Conservation (phyloP, 805 yeast species). For the Monosporozyma yasuniensis region DNA sequence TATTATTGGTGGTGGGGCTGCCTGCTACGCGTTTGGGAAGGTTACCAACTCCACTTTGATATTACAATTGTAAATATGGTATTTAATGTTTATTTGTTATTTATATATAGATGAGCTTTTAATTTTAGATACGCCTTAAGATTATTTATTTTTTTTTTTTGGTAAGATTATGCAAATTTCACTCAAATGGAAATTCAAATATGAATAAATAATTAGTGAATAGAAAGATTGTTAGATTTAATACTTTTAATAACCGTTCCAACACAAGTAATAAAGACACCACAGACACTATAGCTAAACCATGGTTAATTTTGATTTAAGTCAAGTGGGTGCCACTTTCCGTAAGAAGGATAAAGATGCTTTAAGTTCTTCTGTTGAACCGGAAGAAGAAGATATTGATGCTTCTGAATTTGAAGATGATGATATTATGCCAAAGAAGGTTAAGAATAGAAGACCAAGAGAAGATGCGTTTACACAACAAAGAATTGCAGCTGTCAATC, state of each 20-base stretch:
- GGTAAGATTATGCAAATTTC: no score
- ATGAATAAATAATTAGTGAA: no score
- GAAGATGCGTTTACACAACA: constrained; percentile 71
- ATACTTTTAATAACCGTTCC: not conserved
- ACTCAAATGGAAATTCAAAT: no score
- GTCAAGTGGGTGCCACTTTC: constrained; percentile 23
- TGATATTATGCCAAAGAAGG: constrained; percentile 32
- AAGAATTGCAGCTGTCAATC: constrained; percentile 49
- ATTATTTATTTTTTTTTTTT: no score
- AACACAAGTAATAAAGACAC: not conserved
- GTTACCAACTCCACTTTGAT: constrained; percentile 32
- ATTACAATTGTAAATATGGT: not conserved
- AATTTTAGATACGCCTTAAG: no score
- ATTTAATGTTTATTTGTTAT: not conserved
- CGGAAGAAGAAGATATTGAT: constrained; percentile 28
- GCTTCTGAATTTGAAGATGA: constrained; percentile 33
- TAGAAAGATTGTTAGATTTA: not conserved
- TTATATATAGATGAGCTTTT: not conserved
- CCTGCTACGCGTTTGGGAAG: constrained; percentile 73
- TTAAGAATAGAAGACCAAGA: constrained; percentile 55
- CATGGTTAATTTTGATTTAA: constrained; percentile 23
- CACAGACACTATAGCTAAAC: not conserved
- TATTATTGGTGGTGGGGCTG: constrained; percentile 63
- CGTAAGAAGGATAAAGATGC: constrained; percentile 21
- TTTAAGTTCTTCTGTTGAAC: constrained; percentile 9